Percentiles rank a stretch among this genome's conserved stretches.
Evolutionary conservation across 2,329 filamentous ascomycete species (phyloP).

Genomic region (Helotiales sp.): DNA sequence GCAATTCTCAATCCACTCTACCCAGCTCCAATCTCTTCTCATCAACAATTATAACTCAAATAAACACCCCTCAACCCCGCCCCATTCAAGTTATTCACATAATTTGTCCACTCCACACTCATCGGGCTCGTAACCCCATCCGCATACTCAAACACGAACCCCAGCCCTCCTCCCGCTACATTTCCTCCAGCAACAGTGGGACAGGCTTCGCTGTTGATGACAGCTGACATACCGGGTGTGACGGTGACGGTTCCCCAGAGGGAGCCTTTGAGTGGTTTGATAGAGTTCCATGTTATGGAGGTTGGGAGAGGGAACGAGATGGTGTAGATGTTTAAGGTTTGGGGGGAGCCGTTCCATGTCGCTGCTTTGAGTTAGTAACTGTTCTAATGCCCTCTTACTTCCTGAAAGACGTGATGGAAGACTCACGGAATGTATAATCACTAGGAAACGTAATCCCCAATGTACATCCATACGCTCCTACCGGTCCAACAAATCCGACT

Average conservation of each 20-base stretch:
- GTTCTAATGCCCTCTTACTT: no score
- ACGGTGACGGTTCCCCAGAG: constrained; percentile 13
- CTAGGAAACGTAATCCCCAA: neutral
- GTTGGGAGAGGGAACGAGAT: constrained; percentile 1
- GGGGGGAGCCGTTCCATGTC: neutral
- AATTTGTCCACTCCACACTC: constrained; percentile 10
- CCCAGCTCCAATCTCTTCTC: neutral
- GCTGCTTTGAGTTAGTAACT: no score
- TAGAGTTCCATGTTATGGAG: constrained; percentile 9
- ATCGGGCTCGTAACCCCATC: constrained; percentile 11
- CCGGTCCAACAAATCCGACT: neutral
- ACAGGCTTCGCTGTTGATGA: constrained; percentile 9
- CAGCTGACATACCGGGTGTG: neutral
- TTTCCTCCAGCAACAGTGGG: neutral
- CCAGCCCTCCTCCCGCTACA: constrained; percentile 10
- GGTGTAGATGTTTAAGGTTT: constrained; percentile 10
- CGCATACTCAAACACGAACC: constrained; percentile 13
- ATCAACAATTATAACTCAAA: constrained; percentile 18
- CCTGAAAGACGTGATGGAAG: no score
- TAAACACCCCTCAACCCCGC: constrained; percentile 9
- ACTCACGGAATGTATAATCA: neutral
- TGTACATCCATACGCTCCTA: neutral
- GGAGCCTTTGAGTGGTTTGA: neutral
- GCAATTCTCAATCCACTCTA: no score
- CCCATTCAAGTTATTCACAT: constrained; percentile 10